Evolutionary conservation across 306 rosid genomes (phyloP), one percentile per base, ranked within the genome.

Genomic region (Vachellia pachyceras): DNA sequence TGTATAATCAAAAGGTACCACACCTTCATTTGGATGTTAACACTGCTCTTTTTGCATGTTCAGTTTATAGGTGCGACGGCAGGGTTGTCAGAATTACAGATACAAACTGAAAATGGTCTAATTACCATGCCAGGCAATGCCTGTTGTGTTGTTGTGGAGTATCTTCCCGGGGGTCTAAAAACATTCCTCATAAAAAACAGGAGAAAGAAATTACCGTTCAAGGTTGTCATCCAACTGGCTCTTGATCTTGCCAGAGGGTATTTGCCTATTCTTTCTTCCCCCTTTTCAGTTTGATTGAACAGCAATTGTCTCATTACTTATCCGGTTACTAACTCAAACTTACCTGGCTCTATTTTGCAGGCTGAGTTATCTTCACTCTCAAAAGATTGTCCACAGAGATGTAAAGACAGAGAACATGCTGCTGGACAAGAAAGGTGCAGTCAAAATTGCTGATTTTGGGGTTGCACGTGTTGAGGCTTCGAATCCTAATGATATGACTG

Each of bases 241-340:
- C 91, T 89, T 60, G 97, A 92, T 88, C 95, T 92, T 72, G 94
- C 97, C 39, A 84, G 97, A 86, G 97, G 97, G 97, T 92, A 91
- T 42, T 54, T 58, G 3, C 60, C 45, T 40, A 37, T 72, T 80
- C 18, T 23, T 60, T 20, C 17, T n/a, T 42, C 49, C 46, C 23
- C 35, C 67, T 22, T 77, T 20, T 29, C 54, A 39, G 52, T 52
- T 81, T 50, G n/a, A n/a, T n/a, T n/a, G 40, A 25, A 72, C 22
- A 58, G 75, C 39, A 60, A 49, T 5, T 37, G 44, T 55, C 36
- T 40, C 55, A 10, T 50, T 37, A 61, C 67, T 46, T 82, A 35
- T 75, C 39, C 50, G 3, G 55, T n/a, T 71, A 69, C 41, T 44
- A 6, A 72, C 80, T 88, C 72, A 46, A 49, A 77, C 64, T 57